Evolutionary conservation across 192 early-diverging fungal species (phyloP), one percentile per base, ranked within the genome.

Genomic region (Martensiomyces pterosporus): DNA sequence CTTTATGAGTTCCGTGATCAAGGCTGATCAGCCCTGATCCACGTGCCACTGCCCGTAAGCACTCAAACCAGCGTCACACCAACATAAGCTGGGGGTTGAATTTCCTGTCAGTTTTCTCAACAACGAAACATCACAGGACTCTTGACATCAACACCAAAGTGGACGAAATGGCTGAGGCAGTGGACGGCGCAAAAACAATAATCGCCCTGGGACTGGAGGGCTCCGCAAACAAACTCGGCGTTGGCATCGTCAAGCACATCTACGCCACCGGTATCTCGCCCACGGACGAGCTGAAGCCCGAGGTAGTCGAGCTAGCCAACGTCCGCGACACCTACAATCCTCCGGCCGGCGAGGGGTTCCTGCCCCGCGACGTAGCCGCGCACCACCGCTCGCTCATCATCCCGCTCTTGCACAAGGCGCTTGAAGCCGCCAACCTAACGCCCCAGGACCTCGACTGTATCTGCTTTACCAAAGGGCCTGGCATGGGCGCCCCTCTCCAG

Each of bases 381-480:
- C 97, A 99, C 68, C 97, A 99, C 67, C 79, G 93, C 21, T 68
- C 66, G 16, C 67, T 82, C 39, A 85, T 94, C 49, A 52, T 97
- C 3, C 52, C 57, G 19, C 81, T 99, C 1, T 59, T 92, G 15
- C 56, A 80, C 40, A 68, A 89, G 43, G 94, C 97, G 13, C 57
- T 99, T 23, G 56, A 62, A 16, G 84, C 85, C 4, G 93, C 94
- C 15, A 73, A 80, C 2, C 41, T 97, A 33, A 75, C 69, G n/a
- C 79, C 75, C 18, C 55, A 74, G 3, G 89, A 97, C 38, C 79
- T 99, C 43, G 86, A 91, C 60, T 85, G 85, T 38, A 94, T 99
- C 33, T 96, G 92, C 64, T 99, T 86, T 57, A 99, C 97, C 19
- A 95, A 99, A 82, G 95, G 96, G 0, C 97, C 97, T 9, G 97